Base-by-base conservation (phyloP, 2,329 filamentous ascomycete species). In the Penicillium polonicum region DNA sequence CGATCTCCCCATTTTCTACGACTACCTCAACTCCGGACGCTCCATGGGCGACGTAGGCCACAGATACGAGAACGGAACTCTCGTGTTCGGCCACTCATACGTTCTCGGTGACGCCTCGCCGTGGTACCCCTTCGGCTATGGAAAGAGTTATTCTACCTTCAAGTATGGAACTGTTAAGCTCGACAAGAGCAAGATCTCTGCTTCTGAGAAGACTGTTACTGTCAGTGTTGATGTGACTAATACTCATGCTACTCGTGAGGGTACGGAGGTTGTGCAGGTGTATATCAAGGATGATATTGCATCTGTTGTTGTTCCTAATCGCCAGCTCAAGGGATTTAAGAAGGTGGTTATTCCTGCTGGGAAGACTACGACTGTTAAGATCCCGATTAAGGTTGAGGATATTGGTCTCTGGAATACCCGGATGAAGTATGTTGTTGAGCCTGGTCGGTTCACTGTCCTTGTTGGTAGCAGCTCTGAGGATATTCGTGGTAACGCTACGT, bases 381-480 rank as follows among this genome's bases (percentile, higher is more conserved):
- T 88, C 27, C 77, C 81, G 19, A 66, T 86, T 21, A 67, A 79
- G 31, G 77, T 85, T 4, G 65, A 70, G 21, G 77, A 83, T 48
- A 71, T 84, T 61, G 83, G 83, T 0, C 66, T 86, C 8, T 87
- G 84, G 84, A 76, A 85, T 69, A 65, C 74, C 13, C 77, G 73
- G 35, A 88, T 90, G 85, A 76, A 87, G 70, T 91, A 91, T 71
- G 86, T 89, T 25, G 88, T 91, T 38, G 89, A 91, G 79, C 83
- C 83, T 3, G 88, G 88, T 1, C 81, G 86, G 41, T 91, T 91
- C 70, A 73, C 80, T 5, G 76, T 90, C 10, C 77, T 81, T 54
- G 82, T 88, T 17, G 88, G 87, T 2, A 73, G 74, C n/a, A 82
- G 78, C 60, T 72, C 70, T n/a, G 59, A 59, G 52, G 72, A 74